Evolutionary conservation across 192 early-diverging fungal genomes (phyloP).

Genomic region (Thoreauomyces humboldtii): DNA sequence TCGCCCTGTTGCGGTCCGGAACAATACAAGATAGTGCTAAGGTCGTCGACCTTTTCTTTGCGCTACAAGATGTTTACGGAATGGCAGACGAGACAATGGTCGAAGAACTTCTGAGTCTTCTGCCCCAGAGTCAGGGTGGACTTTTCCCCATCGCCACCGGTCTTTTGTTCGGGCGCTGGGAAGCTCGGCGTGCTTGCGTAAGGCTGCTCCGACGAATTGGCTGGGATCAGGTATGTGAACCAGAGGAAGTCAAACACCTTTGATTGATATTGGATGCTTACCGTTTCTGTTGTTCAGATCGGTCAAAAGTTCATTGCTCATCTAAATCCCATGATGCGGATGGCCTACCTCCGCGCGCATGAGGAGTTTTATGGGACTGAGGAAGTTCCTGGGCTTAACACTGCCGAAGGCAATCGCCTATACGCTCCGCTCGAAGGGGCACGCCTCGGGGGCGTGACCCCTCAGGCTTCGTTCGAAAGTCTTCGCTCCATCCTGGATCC

Average conservation of each 20-base stretch:
- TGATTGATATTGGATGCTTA: too few relatives aligned
- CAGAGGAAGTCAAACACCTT: too few relatives aligned
- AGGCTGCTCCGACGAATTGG: constrained; percentile 72
- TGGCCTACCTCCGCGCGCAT: constrained; percentile 10
- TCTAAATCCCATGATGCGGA: constrained; percentile 27
- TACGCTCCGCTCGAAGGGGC: too few relatives aligned
- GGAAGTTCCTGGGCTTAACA: neutral
- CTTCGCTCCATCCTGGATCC: too few relatives aligned
- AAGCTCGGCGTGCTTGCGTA: constrained; percentile 66
- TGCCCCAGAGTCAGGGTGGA: constrained; percentile 80
- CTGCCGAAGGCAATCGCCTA: too few relatives aligned
- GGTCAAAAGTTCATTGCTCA: constrained; percentile 23
- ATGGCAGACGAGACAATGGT: constrained; percentile 73
- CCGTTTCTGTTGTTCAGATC: neutral
- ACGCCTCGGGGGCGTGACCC: too few relatives aligned
- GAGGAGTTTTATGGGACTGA: constrained; percentile 18
- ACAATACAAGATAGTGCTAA: constrained; percentile 57
- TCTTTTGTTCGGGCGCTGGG: constrained; percentile 70
- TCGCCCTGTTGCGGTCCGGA: constrained; percentile 53
- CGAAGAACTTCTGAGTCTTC: constrained; percentile 71
- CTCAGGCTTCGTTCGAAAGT: too few relatives aligned
- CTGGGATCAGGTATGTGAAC: constrained; percentile 52
- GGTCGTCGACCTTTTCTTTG: constrained; percentile 66
- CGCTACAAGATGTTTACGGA: constrained; percentile 62
- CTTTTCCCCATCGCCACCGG: constrained; percentile 77